A percentile compares a stretch with the other conserved stretches of the same genome.
Evolutionary conservation across 768 basidiomycete species (phyloP).

Genomic region (Leccinum broughii): DNA sequence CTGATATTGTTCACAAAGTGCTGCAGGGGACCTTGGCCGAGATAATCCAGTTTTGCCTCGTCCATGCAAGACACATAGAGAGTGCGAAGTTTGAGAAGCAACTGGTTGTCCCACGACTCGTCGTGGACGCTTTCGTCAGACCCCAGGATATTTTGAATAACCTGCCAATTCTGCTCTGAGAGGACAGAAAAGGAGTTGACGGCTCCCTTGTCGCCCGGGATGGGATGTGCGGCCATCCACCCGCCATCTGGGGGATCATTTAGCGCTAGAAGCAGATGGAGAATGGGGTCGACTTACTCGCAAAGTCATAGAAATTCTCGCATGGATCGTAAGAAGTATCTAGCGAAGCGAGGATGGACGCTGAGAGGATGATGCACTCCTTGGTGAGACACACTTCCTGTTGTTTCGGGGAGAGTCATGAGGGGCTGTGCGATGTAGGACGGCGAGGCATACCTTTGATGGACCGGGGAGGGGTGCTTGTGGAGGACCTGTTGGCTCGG

Average conservation of each 20-base stretch:
- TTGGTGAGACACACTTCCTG: conserved; percentile 72
- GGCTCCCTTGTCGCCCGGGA: conserved; percentile 82
- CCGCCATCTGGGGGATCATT: conserved; percentile 63
- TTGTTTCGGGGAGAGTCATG: conserved; percentile 10
- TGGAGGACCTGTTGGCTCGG: conserved; percentile 42
- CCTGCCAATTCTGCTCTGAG: conserved; percentile 66
- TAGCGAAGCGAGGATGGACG: conserved; percentile 75
- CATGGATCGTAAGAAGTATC: conserved; percentile 89
- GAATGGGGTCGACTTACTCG: conserved; percentile 59
- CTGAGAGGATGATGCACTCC: conserved; percentile 81
- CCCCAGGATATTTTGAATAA: conserved; percentile 74
- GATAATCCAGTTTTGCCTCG: conserved; percentile 70
- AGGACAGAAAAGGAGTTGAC: conserved; percentile 75
- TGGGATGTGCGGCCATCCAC: conserved; percentile 79
- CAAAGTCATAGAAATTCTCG: conserved; percentile 91
- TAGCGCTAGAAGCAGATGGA: conserved; percentile 4
- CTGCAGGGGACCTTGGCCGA: conserved; percentile 70
- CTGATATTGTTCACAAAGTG: conserved; percentile 63
- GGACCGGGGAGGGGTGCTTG: conserved; percentile 61
- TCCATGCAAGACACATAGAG: conserved; percentile 84
- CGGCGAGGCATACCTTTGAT: conserved; percentile 43
- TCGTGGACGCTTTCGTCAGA: conserved; percentile 38
- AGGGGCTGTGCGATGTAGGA: background rate
- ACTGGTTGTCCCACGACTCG: conserved; percentile 48
- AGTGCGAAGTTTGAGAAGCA: conserved; percentile 64